Percentiles rank a stretch among this genome's conserved stretches.
Conservation (phyloP, 2,329 filamentous ascomycete genomes). For the Exophiala calicioides region DNA sequence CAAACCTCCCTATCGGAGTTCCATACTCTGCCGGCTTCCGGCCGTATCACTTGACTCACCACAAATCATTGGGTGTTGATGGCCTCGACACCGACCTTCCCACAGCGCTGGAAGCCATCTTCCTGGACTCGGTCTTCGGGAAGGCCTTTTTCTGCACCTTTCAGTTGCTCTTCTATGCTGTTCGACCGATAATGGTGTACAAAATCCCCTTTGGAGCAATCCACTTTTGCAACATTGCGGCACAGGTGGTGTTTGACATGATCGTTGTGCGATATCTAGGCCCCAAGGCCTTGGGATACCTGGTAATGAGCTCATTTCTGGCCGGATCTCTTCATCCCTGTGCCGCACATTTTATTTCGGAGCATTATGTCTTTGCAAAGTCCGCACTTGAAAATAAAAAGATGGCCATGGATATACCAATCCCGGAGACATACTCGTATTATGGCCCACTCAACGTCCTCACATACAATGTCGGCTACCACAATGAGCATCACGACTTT, state of each 20-base stretch:
- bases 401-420: conserved; percentile 43
- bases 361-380: conserved; percentile 75
- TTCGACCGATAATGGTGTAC: conserved; percentile 94
- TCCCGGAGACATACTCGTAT: conserved; percentile 96
- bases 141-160: conserved; percentile 99
- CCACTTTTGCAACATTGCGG: conserved; percentile 76
- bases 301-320: conserved; percentile 87
- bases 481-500: conserved; percentile 99
- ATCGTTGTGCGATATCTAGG: conserved; percentile 64
- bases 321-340: conserved; percentile 92
- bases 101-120: conserved; percentile 83
- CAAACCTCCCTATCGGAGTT: conserved; percentile 92
- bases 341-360: conserved; percentile 96
- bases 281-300: conserved; percentile 70
- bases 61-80: conserved; percentile 96
- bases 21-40: conserved; percentile 96
- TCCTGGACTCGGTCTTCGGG: conserved; percentile 88
- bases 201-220: conserved; percentile 81
- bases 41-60: conserved; percentile 96
- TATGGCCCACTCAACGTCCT: conserved; percentile 90
- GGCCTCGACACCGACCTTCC: conserved; percentile 95
- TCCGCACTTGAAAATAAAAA: conserved; percentile 45
- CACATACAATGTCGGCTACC: conserved; percentile 95
- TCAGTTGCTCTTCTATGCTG: conserved; percentile 97
- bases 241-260: conserved; percentile 77